Conservation (phyloP, 257 asterid species). For the Nicotiana tomentosiformis region DNA sequence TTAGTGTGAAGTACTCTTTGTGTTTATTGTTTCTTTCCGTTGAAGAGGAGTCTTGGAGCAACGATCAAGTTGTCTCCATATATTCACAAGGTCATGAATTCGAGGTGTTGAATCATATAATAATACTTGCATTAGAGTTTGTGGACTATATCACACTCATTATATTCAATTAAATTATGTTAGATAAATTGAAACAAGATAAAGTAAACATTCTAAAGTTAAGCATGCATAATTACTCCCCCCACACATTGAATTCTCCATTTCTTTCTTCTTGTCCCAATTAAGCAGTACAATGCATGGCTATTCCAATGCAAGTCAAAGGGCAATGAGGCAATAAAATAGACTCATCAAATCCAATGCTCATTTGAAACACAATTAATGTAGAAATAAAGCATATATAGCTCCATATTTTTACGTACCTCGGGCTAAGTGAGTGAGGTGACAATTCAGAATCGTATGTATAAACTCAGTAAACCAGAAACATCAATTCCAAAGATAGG, state of each 20-base stretch:
- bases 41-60: too few species aligned
- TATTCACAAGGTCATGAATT: too few species aligned
- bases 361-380: neutral
- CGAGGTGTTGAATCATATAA: too few species aligned
- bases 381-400: neutral
- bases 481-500: constrained; percentile 2
- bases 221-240: neutral
- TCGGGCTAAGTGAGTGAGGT: neutral
- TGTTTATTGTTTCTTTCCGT: too few species aligned
- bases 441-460: neutral
- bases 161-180: neutral
- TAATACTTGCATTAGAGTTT: too few species aligned
- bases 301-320: constrained; percentile 27
- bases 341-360: neutral
- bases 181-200: too few species aligned
- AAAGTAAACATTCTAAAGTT: neutral
- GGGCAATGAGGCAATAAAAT: neutral
- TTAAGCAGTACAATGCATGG: constrained; percentile 11
- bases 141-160: too few species aligned
- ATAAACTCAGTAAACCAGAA: neutral
- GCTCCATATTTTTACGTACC: neutral
- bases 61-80: too few species aligned
- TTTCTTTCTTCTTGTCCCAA: neutral
- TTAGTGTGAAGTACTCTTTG: too few species aligned
- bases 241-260: neutral